Base-by-base conservation (phyloP, 306 rosid species). In the Morella rubra region DNA sequence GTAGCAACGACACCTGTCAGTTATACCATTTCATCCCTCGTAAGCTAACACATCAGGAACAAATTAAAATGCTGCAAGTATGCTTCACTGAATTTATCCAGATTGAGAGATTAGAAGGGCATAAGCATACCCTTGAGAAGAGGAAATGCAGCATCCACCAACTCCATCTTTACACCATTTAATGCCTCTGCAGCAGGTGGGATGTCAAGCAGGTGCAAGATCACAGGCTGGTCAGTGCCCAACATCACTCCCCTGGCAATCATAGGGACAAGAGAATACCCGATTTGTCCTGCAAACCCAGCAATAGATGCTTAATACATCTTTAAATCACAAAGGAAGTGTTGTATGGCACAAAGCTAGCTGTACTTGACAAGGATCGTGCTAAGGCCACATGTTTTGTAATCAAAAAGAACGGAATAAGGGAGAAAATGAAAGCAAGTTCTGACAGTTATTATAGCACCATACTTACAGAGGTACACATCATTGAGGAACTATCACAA, bases 221-320 rank as follows among this genome's bases (percentile, higher is more conserved):
- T 96, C 44, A 96, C 98, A 18, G 99, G 99, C 84, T 91, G 99
- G 88, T 93, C 91, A 27, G 88, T 46, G 27, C 99, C 99, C 50
- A 96, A 74, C 96, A 96, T 91, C 80, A 91, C 89, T 85, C 99
- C 99, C 85, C 99, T 89, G 40, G 98, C 97, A 79, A 96, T 88
- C 99, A 96, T 96, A 8, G 99, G 99, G 19, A 91, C 98, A 78
- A 96, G 99, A 20, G 97, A 98, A 86, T 96, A 96, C 41, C 98
- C 99, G 46, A 92, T 96, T 91, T 96, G 99, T 15, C 99, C 98
- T 96, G 83, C n/a, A 90, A 86, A 73, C 19, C 24, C 64, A 68
- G 66, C 41, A 74, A 60, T 22, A 47, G 46, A 51, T 18, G 5
- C 72, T 81, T 77, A 75, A 67, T 4, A 82, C 69, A 4, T 12